These are phyloP conservation scores for Colletotrichum cuscutae DNA, from an alignment of 2,329 filamentous ascomycete genomes.

Conservation along the genomic window DNA sequence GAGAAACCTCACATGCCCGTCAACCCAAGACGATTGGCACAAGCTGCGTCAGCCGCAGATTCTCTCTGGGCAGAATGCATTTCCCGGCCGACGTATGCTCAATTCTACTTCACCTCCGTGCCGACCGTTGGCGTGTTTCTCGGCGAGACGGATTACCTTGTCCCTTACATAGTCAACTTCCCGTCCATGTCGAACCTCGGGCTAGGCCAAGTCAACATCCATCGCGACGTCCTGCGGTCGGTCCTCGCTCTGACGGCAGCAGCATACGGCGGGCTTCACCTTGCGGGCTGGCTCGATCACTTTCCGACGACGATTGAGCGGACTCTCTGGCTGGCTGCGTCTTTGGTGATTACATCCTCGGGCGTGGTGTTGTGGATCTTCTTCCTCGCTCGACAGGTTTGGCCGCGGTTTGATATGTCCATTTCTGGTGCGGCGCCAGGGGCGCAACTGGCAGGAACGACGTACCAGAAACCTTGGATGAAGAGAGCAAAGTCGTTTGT, in stretches of 20 bases:
- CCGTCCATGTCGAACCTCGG: conserved; percentile 28
- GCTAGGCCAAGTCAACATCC: conserved; percentile 29
- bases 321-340: conserved; percentile 38
- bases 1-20: not conserved
- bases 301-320: conserved; percentile 38
- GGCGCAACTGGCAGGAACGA: not conserved
- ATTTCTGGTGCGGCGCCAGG: conserved; percentile 25
- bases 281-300: conserved; percentile 41
- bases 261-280: conserved; percentile 36
- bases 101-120: conserved; percentile 24
- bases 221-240: conserved; percentile 29
- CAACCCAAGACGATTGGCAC: not conserved
- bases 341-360: conserved; percentile 35
- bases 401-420: conserved; percentile 33
- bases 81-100: not conserved
- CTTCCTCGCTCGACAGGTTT: conserved; percentile 33
- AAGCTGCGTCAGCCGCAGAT: not conserved
- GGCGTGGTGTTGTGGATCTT: conserved; percentile 17
- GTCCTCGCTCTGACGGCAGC: conserved; percentile 27
- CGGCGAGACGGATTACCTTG: conserved; percentile 27
- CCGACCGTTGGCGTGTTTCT: conserved; percentile 26
- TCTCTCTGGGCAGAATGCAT: conserved; percentile 9
- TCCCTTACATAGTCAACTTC: conserved; percentile 18
- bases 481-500: not conserved
- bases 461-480: conserved; percentile 18